A percentile compares a stretch with the other conserved stretches of the same genome.
These are phyloP conservation scores for Mucor mucedo DNA, from an alignment of 371 early-diverging fungal species.

Conservation along the genomic window DNA sequence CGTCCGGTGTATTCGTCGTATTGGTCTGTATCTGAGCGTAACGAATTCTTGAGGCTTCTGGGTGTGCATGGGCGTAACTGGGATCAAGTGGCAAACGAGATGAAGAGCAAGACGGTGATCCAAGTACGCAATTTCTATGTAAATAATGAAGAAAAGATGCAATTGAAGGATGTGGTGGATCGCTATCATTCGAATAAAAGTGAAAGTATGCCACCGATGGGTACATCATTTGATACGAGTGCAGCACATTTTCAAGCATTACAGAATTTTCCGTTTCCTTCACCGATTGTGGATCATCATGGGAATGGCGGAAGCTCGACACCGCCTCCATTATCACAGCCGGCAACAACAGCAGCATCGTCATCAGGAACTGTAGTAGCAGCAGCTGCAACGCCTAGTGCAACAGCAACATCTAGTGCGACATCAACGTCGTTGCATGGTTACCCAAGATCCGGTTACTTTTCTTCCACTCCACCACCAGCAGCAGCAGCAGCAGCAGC, in stretches of 20 bases:
- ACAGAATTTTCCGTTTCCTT: constrained; percentile 39
- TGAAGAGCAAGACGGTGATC: constrained; percentile 80
- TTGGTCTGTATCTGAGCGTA: constrained; percentile 85
- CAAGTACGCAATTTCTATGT: constrained; percentile 87
- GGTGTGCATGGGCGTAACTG: constrained; percentile 76
- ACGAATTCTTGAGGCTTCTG: constrained; percentile 70
- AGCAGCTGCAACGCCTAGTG: constrained; percentile 14
- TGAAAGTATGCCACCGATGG: background rate
- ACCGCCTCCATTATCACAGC: constrained; percentile 15
- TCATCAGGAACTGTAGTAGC: constrained; percentile 1
- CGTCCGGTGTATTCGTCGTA: constrained; percentile 76
- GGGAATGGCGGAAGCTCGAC: background rate
- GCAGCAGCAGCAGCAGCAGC: background rate
- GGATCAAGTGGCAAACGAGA: constrained; percentile 72
- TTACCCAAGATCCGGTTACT: too few relatives aligned
- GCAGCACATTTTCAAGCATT: constrained; percentile 31
- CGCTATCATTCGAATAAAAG: constrained; percentile 34
- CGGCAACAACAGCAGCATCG: background rate
- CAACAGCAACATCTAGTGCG: constrained; percentile 17
- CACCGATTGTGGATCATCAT: constrained; percentile 23
- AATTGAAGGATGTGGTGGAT: constrained; percentile 57
- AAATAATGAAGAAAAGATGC: constrained; percentile 73
- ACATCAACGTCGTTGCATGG: background rate
- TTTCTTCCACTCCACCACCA: constrained; percentile 15
- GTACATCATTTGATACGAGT: constrained; percentile 23